A percentile compares a stretch with the other conserved stretches of the same genome.
phyloP scores from a whole-genome alignment of 1,139 yeast genomes.

The Hemisphaericaspora xylofermentans region DNA sequence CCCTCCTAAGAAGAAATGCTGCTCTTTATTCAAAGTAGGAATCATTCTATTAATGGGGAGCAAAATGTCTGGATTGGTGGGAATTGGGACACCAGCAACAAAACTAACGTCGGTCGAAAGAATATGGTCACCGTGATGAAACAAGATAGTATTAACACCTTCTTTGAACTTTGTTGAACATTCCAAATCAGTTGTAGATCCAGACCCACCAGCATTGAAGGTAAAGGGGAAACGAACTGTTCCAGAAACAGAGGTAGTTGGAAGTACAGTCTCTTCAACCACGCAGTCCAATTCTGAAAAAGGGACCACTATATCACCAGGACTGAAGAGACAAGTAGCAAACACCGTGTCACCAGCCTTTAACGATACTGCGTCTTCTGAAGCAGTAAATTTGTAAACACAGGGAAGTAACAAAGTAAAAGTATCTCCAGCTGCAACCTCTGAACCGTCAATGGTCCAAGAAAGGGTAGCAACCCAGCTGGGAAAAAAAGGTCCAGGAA shows the following conservation, averaged over 20 bases:
- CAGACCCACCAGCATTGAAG: conserved; percentile 28
- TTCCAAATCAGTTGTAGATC: conserved; percentile 18
- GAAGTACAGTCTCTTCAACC: conserved; percentile 15
- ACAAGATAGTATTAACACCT: conserved; percentile 28
- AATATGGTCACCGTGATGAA: conserved; percentile 27
- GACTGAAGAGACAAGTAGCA: conserved; percentile 27
- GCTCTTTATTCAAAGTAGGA: conserved; percentile 19
- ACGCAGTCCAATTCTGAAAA: conserved; percentile 27
- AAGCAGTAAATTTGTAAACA: conserved; percentile 29
- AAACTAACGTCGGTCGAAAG: conserved; percentile 21
- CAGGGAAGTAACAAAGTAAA: conserved; percentile 30
- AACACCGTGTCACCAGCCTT: conserved; percentile 17
- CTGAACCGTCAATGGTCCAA: conserved; percentile 24
- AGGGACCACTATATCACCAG: conserved; percentile 25
- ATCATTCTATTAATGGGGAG: conserved; percentile 12
- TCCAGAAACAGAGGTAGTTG: conserved; percentile 7
- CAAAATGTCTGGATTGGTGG: conserved; percentile 4
- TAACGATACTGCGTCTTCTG: conserved; percentile 16
- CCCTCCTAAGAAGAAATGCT: conserved; percentile 21
- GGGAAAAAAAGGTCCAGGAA: conserved; percentile 18
- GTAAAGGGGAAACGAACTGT: conserved; percentile 24
- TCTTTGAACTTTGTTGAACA: conserved; percentile 20
- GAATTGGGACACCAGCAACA: conserved; percentile 10
- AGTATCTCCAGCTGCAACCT: conserved; percentile 29
- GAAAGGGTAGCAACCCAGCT: conserved; percentile 26